Conservation (phyloP, 768 basidiomycete species). For the Kwoniella bestiolae region DNA sequence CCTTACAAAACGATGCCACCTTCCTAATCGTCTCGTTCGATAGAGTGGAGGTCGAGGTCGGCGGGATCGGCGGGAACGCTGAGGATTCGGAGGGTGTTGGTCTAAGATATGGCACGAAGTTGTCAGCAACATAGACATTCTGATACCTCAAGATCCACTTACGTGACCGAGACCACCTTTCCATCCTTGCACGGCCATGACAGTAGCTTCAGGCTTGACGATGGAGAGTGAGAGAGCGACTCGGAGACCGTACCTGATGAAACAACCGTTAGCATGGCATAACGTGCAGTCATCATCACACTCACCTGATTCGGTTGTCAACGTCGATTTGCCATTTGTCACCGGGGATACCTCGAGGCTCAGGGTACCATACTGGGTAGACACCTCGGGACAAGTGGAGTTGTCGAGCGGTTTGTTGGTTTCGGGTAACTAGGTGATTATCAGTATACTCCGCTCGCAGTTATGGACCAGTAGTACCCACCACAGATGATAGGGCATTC, state of each 20-base stretch:
- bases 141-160: conserved; percentile 17
- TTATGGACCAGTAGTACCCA: conserved; percentile 58
- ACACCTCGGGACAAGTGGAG: conserved; percentile 95
- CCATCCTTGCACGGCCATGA: conserved; percentile 99
- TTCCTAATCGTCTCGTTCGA: conserved; percentile 41
- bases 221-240: conserved; percentile 81
- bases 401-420: conserved; percentile 92
- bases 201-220: conserved; percentile 82
- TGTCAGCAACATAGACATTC: conserved; percentile 9
- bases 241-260: conserved; percentile 70
- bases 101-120: conserved; percentile 27
- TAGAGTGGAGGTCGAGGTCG: conserved; percentile 56
- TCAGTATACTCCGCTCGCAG: conserved; percentile 4
- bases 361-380: conserved; percentile 96
- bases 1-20: no score
- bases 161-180: conserved; percentile 91
- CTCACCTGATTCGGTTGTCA: conserved; percentile 63
- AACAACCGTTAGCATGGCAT: conserved; percentile 47
- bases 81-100: conserved; percentile 57
- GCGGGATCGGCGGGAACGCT: conserved; percentile 55
- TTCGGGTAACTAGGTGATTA: conserved; percentile 82
- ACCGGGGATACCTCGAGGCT: conserved; percentile 83
- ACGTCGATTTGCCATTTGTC: conserved; percentile 97
- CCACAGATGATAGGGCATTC: conserved; percentile 91
- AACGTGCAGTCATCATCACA: conserved; percentile 5